phyloP scores from a whole-genome alignment of 163 green algal species.

The Chlorella variabilis region DNA sequence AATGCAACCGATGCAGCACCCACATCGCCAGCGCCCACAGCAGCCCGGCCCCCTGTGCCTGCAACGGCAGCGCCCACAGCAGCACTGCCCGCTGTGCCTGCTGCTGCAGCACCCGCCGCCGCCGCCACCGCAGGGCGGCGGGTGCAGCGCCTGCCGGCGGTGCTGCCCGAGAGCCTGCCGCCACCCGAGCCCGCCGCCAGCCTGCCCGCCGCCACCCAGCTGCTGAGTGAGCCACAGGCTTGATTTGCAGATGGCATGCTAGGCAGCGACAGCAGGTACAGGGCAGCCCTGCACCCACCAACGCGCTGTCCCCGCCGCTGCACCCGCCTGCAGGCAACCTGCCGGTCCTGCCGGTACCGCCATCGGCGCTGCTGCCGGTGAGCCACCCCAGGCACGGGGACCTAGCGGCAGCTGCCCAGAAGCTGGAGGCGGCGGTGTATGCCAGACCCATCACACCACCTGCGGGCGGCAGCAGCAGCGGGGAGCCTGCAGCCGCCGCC shows the following conservation, averaged over 20 bases:
- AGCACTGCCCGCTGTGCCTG: not conserved
- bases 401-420: not conserved
- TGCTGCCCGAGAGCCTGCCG: slow-evolving; percentile 3
- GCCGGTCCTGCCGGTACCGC: not conserved
- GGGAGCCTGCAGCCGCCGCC: too few relatives aligned
- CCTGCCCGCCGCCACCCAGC: not conserved
- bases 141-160: slow-evolving; percentile 25
- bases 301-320: not conserved
- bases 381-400: not conserved
- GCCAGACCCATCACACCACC: too few relatives aligned
- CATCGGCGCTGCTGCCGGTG: not conserved
- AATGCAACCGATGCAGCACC: not conserved
- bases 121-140: not conserved
- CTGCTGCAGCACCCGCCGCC: not conserved
- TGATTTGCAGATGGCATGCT: too few relatives aligned
- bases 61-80: not conserved
- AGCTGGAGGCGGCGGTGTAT: not conserved
- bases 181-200: not conserved
- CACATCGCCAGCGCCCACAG: not conserved
- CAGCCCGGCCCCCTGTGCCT: not conserved
- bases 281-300: not conserved
- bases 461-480: too few relatives aligned
- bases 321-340: not conserved
- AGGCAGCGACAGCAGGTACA: too few relatives aligned
- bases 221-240: slow-evolving; percentile 9